Evolutionary conservation across 805 yeast genomes (phyloP).

Genomic region (Lachancea sp.): DNA sequence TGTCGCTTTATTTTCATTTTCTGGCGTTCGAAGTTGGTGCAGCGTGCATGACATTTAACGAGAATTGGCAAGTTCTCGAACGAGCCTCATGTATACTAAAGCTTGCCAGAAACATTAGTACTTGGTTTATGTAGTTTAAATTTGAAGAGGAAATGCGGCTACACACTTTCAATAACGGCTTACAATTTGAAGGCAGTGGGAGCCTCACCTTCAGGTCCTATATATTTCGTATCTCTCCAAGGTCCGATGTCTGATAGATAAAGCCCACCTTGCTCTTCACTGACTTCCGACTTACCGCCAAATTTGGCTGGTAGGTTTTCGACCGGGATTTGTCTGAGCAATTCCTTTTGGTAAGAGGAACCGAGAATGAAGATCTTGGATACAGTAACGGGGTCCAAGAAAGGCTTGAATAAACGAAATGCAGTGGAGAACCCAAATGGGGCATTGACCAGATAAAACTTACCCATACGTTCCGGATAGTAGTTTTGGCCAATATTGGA

Average conservation of each 20-base stretch:
- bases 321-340: slow-evolving; percentile 85
- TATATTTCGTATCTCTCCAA: slow-evolving; percentile 84
- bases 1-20: slow-evolving; percentile 4
- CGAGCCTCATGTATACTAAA: not conserved
- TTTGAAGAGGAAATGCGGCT: not conserved
- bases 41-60: not conserved
- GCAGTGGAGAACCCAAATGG: slow-evolving; percentile 97
- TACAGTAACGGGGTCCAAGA: slow-evolving; percentile 95
- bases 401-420: slow-evolving; percentile 83
- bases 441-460: slow-evolving; percentile 89
- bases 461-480: slow-evolving; percentile 99
- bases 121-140: not conserved
- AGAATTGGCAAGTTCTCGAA: not conserved
- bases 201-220: slow-evolving; percentile 95
- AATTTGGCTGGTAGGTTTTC: slow-evolving; percentile 88
- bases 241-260: slow-evolving; percentile 91
- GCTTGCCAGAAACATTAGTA: not conserved
- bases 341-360: slow-evolving; percentile 67
- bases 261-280: slow-evolving; percentile 69
- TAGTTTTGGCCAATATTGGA: slow-evolving; percentile 92
- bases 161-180: not conserved
- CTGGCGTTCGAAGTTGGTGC: too few relatives aligned
- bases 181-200: slow-evolving; percentile 46
- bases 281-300: slow-evolving; percentile 73
- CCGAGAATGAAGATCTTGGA: slow-evolving; percentile 89